phyloP scores from a whole-genome alignment of 1,284 basidiomycete species.

The Inonotus hispidus region DNA sequence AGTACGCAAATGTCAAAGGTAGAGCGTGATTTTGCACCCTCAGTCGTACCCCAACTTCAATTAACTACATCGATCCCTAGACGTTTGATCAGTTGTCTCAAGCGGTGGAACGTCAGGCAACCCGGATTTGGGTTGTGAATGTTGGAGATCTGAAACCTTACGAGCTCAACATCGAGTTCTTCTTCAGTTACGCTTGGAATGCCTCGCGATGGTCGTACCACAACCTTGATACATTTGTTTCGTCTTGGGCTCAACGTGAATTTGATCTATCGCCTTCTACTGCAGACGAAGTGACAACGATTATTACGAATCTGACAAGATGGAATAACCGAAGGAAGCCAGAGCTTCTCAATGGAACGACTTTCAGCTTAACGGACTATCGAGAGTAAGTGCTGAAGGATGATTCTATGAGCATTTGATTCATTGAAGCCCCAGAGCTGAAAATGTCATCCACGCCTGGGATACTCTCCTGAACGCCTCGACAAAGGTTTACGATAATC shows the following conservation, averaged over 20 bases:
- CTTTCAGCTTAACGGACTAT: constrained; percentile 59
- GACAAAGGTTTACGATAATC: constrained; percentile 47
- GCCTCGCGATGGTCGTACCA: constrained; percentile 44
- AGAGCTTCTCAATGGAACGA: constrained; percentile 58
- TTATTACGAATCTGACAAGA: constrained; percentile 55
- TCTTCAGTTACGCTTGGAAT: constrained; percentile 60
- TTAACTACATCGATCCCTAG: constrained; percentile 25
- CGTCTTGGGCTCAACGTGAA: constrained; percentile 57
- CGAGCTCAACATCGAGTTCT: constrained; percentile 67
- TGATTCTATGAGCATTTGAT: constrained; percentile 8
- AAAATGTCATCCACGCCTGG: constrained; percentile 48
- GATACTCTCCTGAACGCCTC: constrained; percentile 43
- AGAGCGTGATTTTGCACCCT: neutral
- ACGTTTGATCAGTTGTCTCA: constrained; percentile 58
- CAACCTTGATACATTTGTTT: constrained; percentile 50
- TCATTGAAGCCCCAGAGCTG: constrained; percentile 38
- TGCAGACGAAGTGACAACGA: constrained; percentile 39
- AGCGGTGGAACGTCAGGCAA: constrained; percentile 52
- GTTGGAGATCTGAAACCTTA: constrained; percentile 72
- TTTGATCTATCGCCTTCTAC: constrained; percentile 44
- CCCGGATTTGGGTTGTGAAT: constrained; percentile 54
- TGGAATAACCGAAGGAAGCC: constrained; percentile 63
- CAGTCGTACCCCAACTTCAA: neutral
- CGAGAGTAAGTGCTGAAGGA: constrained; percentile 47
- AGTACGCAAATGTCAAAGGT: constrained; percentile 44